A percentile compares a stretch with the other conserved stretches of the same genome.
Evolutionary conservation across 2,329 filamentous ascomycete species (phyloP).

Genomic region (Alternaria triticina): DNA sequence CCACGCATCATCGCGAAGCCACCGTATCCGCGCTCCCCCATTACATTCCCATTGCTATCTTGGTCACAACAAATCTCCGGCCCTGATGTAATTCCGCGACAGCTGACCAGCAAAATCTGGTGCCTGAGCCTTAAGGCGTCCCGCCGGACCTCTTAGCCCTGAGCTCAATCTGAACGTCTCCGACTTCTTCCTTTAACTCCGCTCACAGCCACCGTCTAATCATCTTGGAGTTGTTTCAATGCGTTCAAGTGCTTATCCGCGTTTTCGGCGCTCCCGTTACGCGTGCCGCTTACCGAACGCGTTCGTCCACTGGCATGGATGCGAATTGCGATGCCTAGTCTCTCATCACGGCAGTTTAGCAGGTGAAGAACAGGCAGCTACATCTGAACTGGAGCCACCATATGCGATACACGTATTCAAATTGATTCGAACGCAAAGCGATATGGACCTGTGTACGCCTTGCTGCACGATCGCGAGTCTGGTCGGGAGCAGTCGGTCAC

Average conservation of each 20-base stretch:
- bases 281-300: constrained; percentile 25
- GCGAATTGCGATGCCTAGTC: constrained; percentile 42
- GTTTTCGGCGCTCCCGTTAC: constrained; percentile 21
- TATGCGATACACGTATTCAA: constrained; percentile 5
- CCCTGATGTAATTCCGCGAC: constrained; percentile 32
- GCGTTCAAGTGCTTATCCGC: constrained; percentile 22
- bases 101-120: constrained; percentile 40
- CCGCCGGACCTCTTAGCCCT: constrained; percentile 20
- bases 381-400: not conserved
- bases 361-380: constrained; percentile 14
- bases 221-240: constrained; percentile 25
- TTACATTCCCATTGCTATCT: constrained; percentile 24
- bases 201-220: constrained; percentile 39
- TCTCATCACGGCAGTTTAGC: constrained; percentile 19
- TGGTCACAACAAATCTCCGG: constrained; percentile 17
- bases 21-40: constrained; percentile 27
- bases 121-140: constrained; percentile 29
- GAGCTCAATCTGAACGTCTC: constrained; percentile 20
- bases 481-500: constrained; percentile 21
- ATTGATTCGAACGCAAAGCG: not conserved
- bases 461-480: constrained; percentile 2
- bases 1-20: constrained; percentile 10
- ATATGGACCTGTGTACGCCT: not conserved
- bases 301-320: constrained; percentile 32
- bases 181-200: constrained; percentile 34